Evolutionary conservation across 495 filamentous ascomycete species (phyloP), one percentile per base, ranked within the genome.

Genomic region (Podospora fimiseda): DNA sequence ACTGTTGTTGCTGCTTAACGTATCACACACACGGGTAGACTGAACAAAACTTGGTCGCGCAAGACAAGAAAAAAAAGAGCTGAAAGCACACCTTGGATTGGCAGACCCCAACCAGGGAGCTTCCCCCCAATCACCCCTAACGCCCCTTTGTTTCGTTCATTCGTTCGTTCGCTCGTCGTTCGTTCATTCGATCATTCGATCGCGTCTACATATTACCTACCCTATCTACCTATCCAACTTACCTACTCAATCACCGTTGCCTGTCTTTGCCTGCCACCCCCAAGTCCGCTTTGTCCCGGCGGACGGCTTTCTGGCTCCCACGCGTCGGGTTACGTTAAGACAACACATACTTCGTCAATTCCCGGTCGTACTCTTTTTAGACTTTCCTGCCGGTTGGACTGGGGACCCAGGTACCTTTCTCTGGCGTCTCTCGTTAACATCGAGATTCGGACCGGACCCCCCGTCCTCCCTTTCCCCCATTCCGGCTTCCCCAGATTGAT

Each of bases 401-500:
- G 39, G 57, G 51, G 49, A 51, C 43, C 55, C 52, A 52, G 43
- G 61, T 42, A 48, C 60, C 42, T 47, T 18, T 19, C 43, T 41
- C 19, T 2, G 20, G 16, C 33, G 37, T 23, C 46, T 21, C 9
- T 22, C 37, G 15, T 44, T 51, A 16, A 50, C 48, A 27, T 22
- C 15, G 42, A 43, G 22, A 53, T 15, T 24, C 38, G 23, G 11
- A 30, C 54, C 42, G 42, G 33, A 47, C 24, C 27, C 30, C 52
- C 52, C 36, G 39, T 41, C 39, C 39, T 41, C 14, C 39, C 20
- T 44, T 19, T 9, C 7, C 7, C 7, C 13, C 21, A 18, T 39
- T 38, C 36, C 51, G 6, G 23, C 24, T 8, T 55, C 52, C 22
- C 47, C 47, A 23, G 43, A 45, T 65, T 62, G 63, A 58, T 62